Percentiles rank a stretch among this genome's conserved stretches.
Evolutionary conservation across 2,329 filamentous ascomycete species (phyloP).

Genomic region (Graphilbum ipis-grandicollis): DNA sequence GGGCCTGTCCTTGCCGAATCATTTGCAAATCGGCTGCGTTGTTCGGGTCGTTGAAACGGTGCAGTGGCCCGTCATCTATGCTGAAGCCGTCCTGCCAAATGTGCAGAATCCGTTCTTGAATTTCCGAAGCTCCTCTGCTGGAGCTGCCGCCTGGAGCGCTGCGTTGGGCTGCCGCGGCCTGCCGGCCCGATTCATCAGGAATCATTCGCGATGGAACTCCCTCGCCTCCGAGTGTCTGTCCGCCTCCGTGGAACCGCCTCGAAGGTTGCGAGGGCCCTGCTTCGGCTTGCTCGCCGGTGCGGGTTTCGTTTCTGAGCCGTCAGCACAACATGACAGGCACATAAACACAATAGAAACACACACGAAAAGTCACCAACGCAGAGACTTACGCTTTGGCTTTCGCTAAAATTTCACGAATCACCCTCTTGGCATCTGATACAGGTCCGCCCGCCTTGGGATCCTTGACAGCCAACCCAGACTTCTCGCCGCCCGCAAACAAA

Average conservation of each 20-base stretch:
- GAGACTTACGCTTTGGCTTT: slow-evolving; percentile 41
- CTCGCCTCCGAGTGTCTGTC: slow-evolving; percentile 64
- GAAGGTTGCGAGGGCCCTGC: slow-evolving; percentile 27
- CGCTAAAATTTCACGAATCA: slow-evolving; percentile 46
- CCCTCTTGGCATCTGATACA: slow-evolving; percentile 30
- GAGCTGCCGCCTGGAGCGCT: slow-evolving; percentile 14
- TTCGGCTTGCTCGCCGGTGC: slow-evolving; percentile 15
- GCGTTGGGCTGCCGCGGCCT: slow-evolving; percentile 12
- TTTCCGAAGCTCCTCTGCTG: slow-evolving; percentile 22
- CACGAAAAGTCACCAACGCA: too few relatives aligned
- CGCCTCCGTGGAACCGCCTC: slow-evolving; percentile 48
- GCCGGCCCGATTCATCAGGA: slow-evolving; percentile 34
- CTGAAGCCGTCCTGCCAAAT: slow-evolving; percentile 77
- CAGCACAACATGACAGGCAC: too few relatives aligned
- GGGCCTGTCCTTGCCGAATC: slow-evolving; percentile 62
- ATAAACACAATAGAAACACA: slow-evolving; percentile 5
- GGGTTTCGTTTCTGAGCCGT: slow-evolving; percentile 3
- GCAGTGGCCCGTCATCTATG: slow-evolving; percentile 63
- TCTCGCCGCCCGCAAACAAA: slow-evolving; percentile 71
- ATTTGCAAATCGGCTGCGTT: slow-evolving; percentile 56
- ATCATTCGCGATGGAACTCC: slow-evolving; percentile 53
- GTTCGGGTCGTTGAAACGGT: slow-evolving; percentile 60
- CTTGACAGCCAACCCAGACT: slow-evolving; percentile 55
- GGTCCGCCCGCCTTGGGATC: slow-evolving; percentile 27
- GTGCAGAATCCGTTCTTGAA: slow-evolving; percentile 53